A percentile compares a stretch with the other conserved stretches of the same genome.
Evolutionary conservation across 2,329 filamentous ascomycete species (phyloP).

Genomic region (Huntiella savannae): DNA sequence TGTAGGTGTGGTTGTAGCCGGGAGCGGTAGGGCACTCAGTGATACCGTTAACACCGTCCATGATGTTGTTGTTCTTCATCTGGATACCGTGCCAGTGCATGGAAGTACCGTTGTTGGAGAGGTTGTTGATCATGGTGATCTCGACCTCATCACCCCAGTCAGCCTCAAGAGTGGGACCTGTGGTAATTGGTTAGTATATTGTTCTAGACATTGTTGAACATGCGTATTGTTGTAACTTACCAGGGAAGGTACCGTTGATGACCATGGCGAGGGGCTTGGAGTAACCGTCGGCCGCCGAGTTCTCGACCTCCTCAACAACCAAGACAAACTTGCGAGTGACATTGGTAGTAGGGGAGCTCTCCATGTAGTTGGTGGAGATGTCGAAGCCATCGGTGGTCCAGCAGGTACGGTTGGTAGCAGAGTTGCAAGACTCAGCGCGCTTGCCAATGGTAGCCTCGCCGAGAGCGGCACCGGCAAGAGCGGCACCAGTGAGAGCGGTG

Average conservation of each 20-base stretch:
- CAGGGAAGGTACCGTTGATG: conserved; percentile 14
- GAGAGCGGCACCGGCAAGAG: conserved; percentile 6
- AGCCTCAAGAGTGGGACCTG: conserved; percentile 11
- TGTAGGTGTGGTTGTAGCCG: conserved; percentile 19
- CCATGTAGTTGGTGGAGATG: conserved; percentile 16
- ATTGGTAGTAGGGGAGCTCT: conserved; percentile 18
- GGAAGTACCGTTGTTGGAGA: conserved; percentile 27
- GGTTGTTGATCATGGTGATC: conserved; percentile 47
- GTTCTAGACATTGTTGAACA: neutral
- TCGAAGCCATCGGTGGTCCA: conserved; percentile 16
- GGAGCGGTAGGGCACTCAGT: conserved; percentile 25
- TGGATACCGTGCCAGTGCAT: conserved; percentile 32
- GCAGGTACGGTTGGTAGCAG: conserved; percentile 14
- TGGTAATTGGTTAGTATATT: neutral
- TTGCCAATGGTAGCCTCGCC: conserved; percentile 11
- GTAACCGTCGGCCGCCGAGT: conserved; percentile 12
- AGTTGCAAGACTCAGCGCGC: conserved; percentile 13
- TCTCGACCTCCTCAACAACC: conserved; percentile 11
- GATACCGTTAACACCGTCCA: conserved; percentile 27
- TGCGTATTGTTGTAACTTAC: conserved; percentile 6
- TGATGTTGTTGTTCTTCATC: conserved; percentile 24
- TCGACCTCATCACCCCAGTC: conserved; percentile 33
- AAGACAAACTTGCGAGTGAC: conserved; percentile 13
- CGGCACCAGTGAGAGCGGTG: conserved; percentile 4
- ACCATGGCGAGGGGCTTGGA: conserved; percentile 14